phyloP scores from a whole-genome alignment of 306 rosid species.

The Gillenia trifoliata region DNA sequence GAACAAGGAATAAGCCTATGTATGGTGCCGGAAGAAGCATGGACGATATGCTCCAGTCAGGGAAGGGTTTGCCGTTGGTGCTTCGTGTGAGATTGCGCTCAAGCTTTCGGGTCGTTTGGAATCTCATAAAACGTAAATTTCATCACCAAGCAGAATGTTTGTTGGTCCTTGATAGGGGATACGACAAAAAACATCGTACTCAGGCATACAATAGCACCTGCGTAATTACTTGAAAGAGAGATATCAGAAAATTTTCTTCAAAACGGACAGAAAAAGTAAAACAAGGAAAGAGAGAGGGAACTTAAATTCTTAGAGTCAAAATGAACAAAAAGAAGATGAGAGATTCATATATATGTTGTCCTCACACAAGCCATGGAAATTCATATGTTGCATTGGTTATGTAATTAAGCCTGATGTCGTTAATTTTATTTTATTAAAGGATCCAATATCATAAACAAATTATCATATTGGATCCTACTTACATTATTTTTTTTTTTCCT shows the following conservation, averaged over 20 bases:
- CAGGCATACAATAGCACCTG: slow-evolving; percentile 59
- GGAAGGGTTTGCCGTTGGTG: slow-evolving; percentile 48
- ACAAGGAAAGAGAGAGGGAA: too few relatives aligned
- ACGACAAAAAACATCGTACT: slow-evolving; percentile 52
- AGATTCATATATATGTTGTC: not conserved
- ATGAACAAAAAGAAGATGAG: not conserved
- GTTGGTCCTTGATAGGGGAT: slow-evolving; percentile 39
- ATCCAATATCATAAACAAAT: not conserved
- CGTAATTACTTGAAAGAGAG: slow-evolving; percentile 4
- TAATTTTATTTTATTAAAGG: too few relatives aligned
- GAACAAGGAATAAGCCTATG: slow-evolving; percentile 55
- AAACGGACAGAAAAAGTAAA: too few relatives aligned
- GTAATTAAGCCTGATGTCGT: too few relatives aligned
- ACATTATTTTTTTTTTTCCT: not conserved
- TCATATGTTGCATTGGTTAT: too few relatives aligned
- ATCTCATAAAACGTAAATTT: slow-evolving; percentile 47
- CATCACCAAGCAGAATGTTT: slow-evolving; percentile 53
- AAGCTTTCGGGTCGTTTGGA: slow-evolving; percentile 43
- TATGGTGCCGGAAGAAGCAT: slow-evolving; percentile 93
- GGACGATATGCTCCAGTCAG: slow-evolving; percentile 74
- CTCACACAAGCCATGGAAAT: not conserved
- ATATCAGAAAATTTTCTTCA: not conserved
- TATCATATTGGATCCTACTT: not conserved
- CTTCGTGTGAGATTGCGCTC: slow-evolving; percentile 39
- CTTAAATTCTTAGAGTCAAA: too few relatives aligned